Base-by-base conservation (phyloP, 345 rosid species). In the Trapa bicornis region DNA sequence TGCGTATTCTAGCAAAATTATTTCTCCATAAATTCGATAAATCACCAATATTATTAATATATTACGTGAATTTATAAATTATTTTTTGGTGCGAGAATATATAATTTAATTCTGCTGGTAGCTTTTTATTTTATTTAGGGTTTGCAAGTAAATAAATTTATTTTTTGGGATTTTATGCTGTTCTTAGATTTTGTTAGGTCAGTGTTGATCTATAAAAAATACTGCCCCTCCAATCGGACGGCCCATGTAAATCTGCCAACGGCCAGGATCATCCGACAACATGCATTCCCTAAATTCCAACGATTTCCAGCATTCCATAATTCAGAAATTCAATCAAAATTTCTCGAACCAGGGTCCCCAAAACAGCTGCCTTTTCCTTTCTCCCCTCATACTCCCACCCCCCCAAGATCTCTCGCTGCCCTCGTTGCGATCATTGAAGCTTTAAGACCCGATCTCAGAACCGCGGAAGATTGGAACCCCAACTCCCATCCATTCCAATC, bases 301-400 rank as follows among this genome's bases (percentile, higher is more conserved):
- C 63, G 32, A 58, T 58, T 58, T 58, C 63, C 63, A 58, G 63
- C 63, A 22, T 58, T 35, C 22, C 1, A 32, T 58, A 58, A 58
- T 58, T 32, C 63, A 33, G 63, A 58, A 58, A 58, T 58, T 58
- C 37, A 13, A 58, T 38, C 5, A 32, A 58, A 22, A 8, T 32
- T 58, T 35, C 63, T 32, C 14, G 36, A 32, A 58, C 4, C 48
- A 41, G 43, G 48, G 11, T 22, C 2, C 48, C 63, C 63, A 33
- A 58, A 58, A 58, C 38, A n/a, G 63, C 38, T 32, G 32, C 5
- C 29, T 58, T 11, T 58, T 8, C 33, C 38, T 11, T 6, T 57
- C 37, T 57, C 38, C 12, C 38, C 12, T 35, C 29, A 22, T 22
- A 22, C 29, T 22, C 29, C 29, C 29, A 22, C 12, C 38, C 12